A percentile compares a stretch with the other conserved stretches of the same genome.
Conservation (phyloP, 202 grass and related monocot genomes). For the Carex sylvatica region DNA sequence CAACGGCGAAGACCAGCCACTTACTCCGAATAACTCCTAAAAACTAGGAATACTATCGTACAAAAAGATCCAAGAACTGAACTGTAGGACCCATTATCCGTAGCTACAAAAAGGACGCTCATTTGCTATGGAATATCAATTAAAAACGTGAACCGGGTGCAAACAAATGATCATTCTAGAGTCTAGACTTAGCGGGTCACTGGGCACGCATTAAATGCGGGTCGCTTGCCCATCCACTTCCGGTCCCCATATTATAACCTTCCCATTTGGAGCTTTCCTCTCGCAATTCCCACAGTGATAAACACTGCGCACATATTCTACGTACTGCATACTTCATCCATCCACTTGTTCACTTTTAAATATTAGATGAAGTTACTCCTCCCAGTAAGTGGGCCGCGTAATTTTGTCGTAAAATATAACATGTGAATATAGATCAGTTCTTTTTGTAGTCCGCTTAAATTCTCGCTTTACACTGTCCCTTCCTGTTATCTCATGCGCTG, state of each 20-base stretch:
- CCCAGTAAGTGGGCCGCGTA: not conserved
- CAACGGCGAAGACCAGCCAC: not conserved
- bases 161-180: not conserved
- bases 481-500: constrained; percentile 26
- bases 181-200: not conserved
- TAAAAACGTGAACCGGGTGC: not conserved
- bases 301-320: not conserved
- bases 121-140: too few relatives aligned
- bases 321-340: not conserved
- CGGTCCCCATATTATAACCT: constrained; percentile 1
- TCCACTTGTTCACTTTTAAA: not conserved
- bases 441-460: constrained; percentile 7
- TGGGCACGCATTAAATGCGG: constrained; percentile 24
- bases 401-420: not conserved
- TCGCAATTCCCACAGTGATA: not conserved
- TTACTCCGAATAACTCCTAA: not conserved
- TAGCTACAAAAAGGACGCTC: not conserved
- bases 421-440: not conserved
- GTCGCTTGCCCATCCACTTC: constrained; percentile 20
- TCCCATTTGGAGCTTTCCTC: not conserved
- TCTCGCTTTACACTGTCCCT: not conserved
- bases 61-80: not conserved
- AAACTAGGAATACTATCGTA: not conserved
- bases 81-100: not conserved
- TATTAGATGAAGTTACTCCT: not conserved